Percentiles rank a stretch among this genome's conserved stretches.
Conservation (phyloP, 2,329 filamentous ascomycete species). For the Cladophialophora yegresii region DNA sequence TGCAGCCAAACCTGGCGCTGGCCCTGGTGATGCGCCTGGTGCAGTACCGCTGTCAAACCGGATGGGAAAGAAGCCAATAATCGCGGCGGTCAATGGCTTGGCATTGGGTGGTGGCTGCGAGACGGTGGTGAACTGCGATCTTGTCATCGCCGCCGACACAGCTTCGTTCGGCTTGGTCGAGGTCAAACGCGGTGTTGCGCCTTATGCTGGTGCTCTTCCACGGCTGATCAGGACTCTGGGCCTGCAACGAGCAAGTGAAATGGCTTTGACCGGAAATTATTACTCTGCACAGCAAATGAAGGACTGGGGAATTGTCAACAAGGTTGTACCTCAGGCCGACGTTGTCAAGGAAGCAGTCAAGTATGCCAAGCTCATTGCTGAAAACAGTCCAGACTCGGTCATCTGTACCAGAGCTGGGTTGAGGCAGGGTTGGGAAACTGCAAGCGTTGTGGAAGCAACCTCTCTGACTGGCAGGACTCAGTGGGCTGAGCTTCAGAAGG, state of each 20-base stretch:
- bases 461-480: slow-evolving; percentile 63
- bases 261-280: slow-evolving; percentile 66
- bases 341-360: slow-evolving; percentile 52
- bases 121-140: slow-evolving; percentile 71
- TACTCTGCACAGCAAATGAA: slow-evolving; percentile 61
- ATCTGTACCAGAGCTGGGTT: slow-evolving; percentile 71
- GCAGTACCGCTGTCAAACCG: slow-evolving; percentile 52
- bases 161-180: slow-evolving; percentile 70
- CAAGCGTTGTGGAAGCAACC: slow-evolving; percentile 65
- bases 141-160: slow-evolving; percentile 61
- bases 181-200: slow-evolving; percentile 68
- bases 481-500: slow-evolving; percentile 19
- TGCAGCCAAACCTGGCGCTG: slow-evolving; percentile 1
- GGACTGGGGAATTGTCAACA: slow-evolving; percentile 66
- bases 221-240: slow-evolving; percentile 67
- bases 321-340: slow-evolving; percentile 42
- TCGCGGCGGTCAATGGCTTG: slow-evolving; percentile 73
- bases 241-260: slow-evolving; percentile 67
- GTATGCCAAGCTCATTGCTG: slow-evolving; percentile 62
- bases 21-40: slow-evolving; percentile 34
- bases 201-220: slow-evolving; percentile 69
- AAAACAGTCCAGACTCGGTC: slow-evolving; percentile 71
- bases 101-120: slow-evolving; percentile 76
- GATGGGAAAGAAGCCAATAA: slow-evolving; percentile 69
- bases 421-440: slow-evolving; percentile 69